Percentiles rank a stretch among this genome's conserved stretches.
Evolutionary conservation across 345 rosid genomes (phyloP).

Genomic region (Moricandia moricandioides): DNA sequence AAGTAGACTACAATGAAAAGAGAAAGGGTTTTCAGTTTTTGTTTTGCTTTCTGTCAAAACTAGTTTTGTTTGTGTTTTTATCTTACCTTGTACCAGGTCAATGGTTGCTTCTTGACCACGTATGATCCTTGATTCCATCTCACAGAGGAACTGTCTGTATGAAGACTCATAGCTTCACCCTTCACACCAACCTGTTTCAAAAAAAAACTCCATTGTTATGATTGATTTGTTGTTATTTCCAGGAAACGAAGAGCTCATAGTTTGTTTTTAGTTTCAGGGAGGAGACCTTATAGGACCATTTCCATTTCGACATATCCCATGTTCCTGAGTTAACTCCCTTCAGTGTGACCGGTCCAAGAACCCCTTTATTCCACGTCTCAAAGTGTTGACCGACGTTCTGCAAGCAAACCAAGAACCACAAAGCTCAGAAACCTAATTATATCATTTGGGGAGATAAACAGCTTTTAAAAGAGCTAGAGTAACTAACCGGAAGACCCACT

Average conservation of each 20-base stretch:
- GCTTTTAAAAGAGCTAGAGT: background rate
- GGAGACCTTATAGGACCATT: slow-evolving; percentile 90
- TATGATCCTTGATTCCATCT: slow-evolving; percentile 70
- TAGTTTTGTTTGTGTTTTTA: background rate
- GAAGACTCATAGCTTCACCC: slow-evolving; percentile 71
- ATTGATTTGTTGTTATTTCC: background rate
- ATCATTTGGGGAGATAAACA: too few species aligned
- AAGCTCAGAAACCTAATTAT: background rate
- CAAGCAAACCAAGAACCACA: slow-evolving; percentile 14
- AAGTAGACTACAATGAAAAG: slow-evolving; percentile 47
- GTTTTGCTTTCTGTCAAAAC: background rate
- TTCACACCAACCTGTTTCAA: slow-evolving; percentile 59
- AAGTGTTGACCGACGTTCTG: slow-evolving; percentile 87
- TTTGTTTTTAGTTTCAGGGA: background rate
- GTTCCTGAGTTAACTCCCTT: slow-evolving; percentile 74
- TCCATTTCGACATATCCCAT: slow-evolving; percentile 75
- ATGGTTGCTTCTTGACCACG: slow-evolving; percentile 59
- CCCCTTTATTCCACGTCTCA: slow-evolving; percentile 83
- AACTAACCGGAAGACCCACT: slow-evolving; percentile 86
- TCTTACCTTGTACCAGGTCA: slow-evolving; percentile 87
- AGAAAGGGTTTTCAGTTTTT: background rate
- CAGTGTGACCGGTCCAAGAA: slow-evolving; percentile 77
- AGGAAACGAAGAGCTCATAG: background rate
- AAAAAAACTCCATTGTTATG: background rate
- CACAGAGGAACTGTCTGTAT: slow-evolving; percentile 65